phyloP scores from a whole-genome alignment of 805 yeast species.

The Ogataea saltuana region DNA sequence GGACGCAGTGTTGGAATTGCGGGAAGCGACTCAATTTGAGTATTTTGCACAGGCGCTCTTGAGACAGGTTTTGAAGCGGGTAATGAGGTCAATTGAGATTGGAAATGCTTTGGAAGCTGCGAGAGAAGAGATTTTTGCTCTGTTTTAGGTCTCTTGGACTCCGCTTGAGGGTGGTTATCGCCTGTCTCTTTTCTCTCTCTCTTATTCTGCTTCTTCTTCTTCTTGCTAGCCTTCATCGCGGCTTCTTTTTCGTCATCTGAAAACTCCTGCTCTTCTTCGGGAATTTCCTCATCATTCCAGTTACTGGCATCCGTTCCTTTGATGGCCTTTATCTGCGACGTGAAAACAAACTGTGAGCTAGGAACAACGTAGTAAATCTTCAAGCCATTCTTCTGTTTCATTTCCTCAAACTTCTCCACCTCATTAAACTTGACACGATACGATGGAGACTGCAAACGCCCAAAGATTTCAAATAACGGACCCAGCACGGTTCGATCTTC shows the following conservation, averaged over 20 bases:
- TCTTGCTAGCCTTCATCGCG: conserved; percentile 62
- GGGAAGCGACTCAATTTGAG: no score
- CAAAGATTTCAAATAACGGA: conserved; percentile 83
- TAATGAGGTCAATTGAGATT: conserved; percentile 26
- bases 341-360: conserved; percentile 74
- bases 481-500: conserved; percentile 73
- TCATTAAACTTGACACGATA: conserved; percentile 71
- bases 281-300: conserved; percentile 90
- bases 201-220: conserved; percentile 53
- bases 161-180: conserved; percentile 1
- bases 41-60: no score
- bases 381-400: conserved; percentile 50
- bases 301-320: conserved; percentile 96
- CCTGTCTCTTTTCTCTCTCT: conserved; percentile 19
- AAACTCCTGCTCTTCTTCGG: conserved; percentile 91
- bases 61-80: conserved; percentile 15
- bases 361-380: conserved; percentile 78
- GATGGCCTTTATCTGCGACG: conserved; percentile 64
- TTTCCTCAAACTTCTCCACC: conserved; percentile 48
- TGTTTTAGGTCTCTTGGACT: conserved; percentile 12
- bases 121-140: background rate
- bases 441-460: conserved; percentile 77
- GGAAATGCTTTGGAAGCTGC: conserved; percentile 22
- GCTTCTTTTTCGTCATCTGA: conserved; percentile 93
- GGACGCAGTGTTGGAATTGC: conserved; percentile 4